phyloP scores from a whole-genome alignment of 2,329 filamentous ascomycete genomes.

The Pseudogymnoascus sp. region DNA sequence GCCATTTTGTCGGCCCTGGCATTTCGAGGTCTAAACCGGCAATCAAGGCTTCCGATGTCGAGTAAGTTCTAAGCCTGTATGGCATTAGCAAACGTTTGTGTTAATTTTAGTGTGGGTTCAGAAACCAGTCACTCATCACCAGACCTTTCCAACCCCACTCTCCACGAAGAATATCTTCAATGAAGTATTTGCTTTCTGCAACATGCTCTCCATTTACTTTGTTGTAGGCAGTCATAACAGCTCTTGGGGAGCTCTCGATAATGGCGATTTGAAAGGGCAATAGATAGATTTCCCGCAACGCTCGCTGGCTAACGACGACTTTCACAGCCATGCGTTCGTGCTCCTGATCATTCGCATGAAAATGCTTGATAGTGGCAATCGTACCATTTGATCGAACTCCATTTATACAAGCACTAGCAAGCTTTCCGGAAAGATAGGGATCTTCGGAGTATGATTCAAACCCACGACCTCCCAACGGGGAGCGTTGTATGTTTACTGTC shows the following conservation, averaged over 20 bases:
- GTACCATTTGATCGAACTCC: conserved; percentile 37
- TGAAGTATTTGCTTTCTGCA: conserved; percentile 33
- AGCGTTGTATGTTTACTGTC: conserved; percentile 42
- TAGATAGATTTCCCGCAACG: conserved; percentile 37
- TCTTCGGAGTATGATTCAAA: conserved; percentile 43
- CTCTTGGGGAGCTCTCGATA: conserved; percentile 34
- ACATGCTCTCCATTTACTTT: conserved; percentile 38
- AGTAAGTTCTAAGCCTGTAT: conserved; percentile 44
- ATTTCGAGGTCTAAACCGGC: conserved; percentile 53
- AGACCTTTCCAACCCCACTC: conserved; percentile 40
- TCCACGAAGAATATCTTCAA: conserved; percentile 33
- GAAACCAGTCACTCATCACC: conserved; percentile 41
- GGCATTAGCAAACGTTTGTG: background rate
- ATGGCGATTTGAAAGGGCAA: conserved; percentile 39
- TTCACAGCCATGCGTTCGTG: conserved; percentile 30
- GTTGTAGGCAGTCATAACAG: conserved; percentile 41
- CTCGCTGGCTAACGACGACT: conserved; percentile 31
- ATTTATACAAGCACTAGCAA: conserved; percentile 36
- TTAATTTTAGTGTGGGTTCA: conserved; percentile 5
- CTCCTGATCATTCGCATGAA: conserved; percentile 38
- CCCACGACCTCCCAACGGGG: conserved; percentile 39
- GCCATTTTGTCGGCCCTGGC: conserved; percentile 40
- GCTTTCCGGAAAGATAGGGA: conserved; percentile 37
- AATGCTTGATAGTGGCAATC: conserved; percentile 39
- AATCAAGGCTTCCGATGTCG: conserved; percentile 40